A percentile compares a stretch with the other conserved stretches of the same genome.
Evolutionary conservation across 176 grass and related monocot genomes (phyloP).

Genomic region (Dactylis glomerata): DNA sequence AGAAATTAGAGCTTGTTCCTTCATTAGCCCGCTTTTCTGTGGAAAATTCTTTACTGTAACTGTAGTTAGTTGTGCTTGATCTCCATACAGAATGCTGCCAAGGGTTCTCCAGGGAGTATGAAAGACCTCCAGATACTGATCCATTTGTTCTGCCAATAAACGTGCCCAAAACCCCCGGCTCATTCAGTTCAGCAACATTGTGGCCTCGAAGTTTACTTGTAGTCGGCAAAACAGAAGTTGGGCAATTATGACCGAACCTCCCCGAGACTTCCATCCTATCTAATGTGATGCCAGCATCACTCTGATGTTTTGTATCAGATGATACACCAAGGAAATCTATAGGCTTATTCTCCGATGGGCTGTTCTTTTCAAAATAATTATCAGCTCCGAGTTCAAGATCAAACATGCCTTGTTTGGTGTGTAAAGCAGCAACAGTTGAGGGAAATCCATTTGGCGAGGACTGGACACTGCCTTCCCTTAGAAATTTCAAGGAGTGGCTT

Average conservation of each 20-base stretch:
- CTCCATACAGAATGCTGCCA: slow-evolving; percentile 24
- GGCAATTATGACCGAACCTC: slow-evolving; percentile 32
- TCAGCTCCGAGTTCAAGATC: slow-evolving; percentile 64
- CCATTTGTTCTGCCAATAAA: slow-evolving; percentile 21
- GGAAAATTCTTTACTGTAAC: slow-evolving; percentile 46
- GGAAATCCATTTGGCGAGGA: slow-evolving; percentile 64
- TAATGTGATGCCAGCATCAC: slow-evolving; percentile 39
- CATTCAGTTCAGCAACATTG: slow-evolving; percentile 62
- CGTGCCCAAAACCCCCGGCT: slow-evolving; percentile 41
- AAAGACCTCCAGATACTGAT: slow-evolving; percentile 30
- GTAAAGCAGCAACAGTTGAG: slow-evolving; percentile 26
- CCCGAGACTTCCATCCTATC: slow-evolving; percentile 7
- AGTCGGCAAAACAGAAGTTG: slow-evolving; percentile 29
- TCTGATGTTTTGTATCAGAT: slow-evolving; percentile 18
- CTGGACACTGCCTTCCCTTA: slow-evolving; percentile 70
- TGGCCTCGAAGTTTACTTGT: slow-evolving; percentile 19
- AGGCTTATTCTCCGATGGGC: slow-evolving; percentile 30
- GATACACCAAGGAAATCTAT: slow-evolving; percentile 48
- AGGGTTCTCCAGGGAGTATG: slow-evolving; percentile 25
- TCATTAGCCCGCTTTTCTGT: slow-evolving; percentile 45
- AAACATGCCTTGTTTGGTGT: slow-evolving; percentile 40
- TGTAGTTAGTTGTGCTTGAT: slow-evolving; percentile 48
- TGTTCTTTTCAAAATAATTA: slow-evolving; percentile 54
- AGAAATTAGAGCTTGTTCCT: slow-evolving; percentile 60
- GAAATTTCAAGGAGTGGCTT: slow-evolving; percentile 52